A percentile compares a stretch with the other conserved stretches of the same genome.
phyloP scores from a whole-genome alignment of 208 protist species.

The Angomonas deanei region DNA sequence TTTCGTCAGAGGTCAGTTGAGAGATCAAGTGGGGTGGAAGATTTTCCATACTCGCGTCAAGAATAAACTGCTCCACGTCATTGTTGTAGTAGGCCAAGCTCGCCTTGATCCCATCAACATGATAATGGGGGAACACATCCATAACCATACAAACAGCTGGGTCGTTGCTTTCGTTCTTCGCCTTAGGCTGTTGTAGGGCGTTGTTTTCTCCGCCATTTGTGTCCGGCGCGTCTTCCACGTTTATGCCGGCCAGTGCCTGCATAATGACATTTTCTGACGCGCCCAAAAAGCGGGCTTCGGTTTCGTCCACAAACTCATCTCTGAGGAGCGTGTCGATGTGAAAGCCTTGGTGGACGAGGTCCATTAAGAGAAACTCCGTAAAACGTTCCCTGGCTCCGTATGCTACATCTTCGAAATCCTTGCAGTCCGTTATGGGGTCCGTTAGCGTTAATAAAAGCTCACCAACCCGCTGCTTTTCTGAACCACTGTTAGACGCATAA shows the following conservation, averaged over 20 bases:
- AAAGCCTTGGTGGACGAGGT: conserved; percentile 71
- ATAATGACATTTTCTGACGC: conserved; percentile 60
- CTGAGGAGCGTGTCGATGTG: conserved; percentile 60
- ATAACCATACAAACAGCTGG: conserved; percentile 66
- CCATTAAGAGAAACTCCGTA: conserved; percentile 67
- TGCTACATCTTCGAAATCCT: conserved; percentile 64
- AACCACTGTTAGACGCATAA: conserved; percentile 13
- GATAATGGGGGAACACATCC: conserved; percentile 80
- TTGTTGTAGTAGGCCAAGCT: conserved; percentile 80
- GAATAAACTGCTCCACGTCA: conserved; percentile 86
- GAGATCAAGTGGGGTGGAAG: conserved; percentile 69
- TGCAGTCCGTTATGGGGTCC: conserved; percentile 53
- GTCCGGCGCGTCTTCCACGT: conserved; percentile 4
- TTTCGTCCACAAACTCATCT: conserved; percentile 43
- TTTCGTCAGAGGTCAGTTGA: conserved; percentile 28
- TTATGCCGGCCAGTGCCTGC: conserved; percentile 31
- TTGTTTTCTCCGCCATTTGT: not conserved
- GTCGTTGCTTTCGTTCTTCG: conserved; percentile 14
- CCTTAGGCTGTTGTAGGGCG: not conserved
- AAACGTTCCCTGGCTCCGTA: conserved; percentile 44
- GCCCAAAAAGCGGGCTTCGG: conserved; percentile 60
- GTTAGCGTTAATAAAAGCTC: conserved; percentile 40
- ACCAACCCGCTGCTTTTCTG: conserved; percentile 2
- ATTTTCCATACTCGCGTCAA: conserved; percentile 83
- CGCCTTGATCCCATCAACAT: conserved; percentile 32